Base-by-base conservation (phyloP, 1,284 basidiomycete species). In the Kalmanozyma brasiliensis region DNA sequence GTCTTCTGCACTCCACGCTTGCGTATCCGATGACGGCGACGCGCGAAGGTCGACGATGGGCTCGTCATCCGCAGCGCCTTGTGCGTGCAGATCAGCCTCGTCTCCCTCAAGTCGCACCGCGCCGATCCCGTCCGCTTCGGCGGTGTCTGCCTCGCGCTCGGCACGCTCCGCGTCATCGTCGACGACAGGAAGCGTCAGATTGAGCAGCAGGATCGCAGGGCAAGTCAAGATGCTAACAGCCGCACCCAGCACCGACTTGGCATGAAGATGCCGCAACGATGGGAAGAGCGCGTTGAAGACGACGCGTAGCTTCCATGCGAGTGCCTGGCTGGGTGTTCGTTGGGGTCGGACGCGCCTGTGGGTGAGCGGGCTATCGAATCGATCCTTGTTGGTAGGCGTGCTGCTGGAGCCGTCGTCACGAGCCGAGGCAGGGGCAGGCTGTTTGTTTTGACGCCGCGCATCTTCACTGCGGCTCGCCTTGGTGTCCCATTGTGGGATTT, bases 101-200 rank as follows among this genome's bases (percentile, higher is more conserved):
- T 66, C 53, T 23, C 76, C 74, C 10, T 62, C 60, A 11, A 76
- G 52, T 14, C 69, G 70, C 3, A 78, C 53, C 16, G 33, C 85
- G 77, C n/a, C 73, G 16, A 61, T 43, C 19, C 47, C 49, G 23
- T 58, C 58, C 6, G 61, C 66, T 80, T 19, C 77, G 55, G 26
- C 76, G 77, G 14, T 24, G 22, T 55, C 55, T 4, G 48, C 41
- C 23, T 65, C 56, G 23, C 40, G 59, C 29, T 49, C 57, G n/a
- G 45, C 85, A 83, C 73, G 89, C 87, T 33, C 79, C 1, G 78
- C 74, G 7, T 82, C 82, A 63, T 85, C 84, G 47, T 85, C 84
- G 2, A 94, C 91, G 4, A 98, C 94, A 3, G 94, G 94, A 7
- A 97, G 85, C 0, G 95, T 98, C 16, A 97, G 76, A 0, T 94